A percentile compares a stretch with the other conserved stretches of the same genome.
Conservation (phyloP, 2,329 filamentous ascomycete genomes). For the Cladophialophora chaetospira region DNA sequence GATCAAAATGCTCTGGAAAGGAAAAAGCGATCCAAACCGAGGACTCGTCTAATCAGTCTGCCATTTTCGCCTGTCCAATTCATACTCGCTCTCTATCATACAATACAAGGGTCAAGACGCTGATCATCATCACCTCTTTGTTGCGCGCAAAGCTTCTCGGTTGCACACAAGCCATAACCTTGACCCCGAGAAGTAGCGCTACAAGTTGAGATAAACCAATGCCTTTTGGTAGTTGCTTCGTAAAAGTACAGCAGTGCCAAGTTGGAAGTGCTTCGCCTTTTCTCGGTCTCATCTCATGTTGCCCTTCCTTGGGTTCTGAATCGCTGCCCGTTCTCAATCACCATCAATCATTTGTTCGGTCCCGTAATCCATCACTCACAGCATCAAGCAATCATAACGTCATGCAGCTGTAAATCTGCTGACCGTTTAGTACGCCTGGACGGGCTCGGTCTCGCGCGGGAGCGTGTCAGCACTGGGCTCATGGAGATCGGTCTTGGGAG, state of each 20-base stretch:
- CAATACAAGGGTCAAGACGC: slow-evolving; percentile 8
- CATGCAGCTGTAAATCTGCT: slow-evolving; percentile 5
- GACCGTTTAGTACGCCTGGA: neutral
- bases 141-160: neutral
- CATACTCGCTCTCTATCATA: too few relatives aligned
- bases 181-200: neutral
- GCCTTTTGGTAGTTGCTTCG: neutral
- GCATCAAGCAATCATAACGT: slow-evolving; percentile 11
- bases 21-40: too few relatives aligned
- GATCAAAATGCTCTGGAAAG: too few relatives aligned
- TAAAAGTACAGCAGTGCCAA: slow-evolving; percentile 8
- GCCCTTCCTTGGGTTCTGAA: neutral
- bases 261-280: neutral
- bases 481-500: slow-evolving; percentile 43
- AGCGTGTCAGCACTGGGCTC: slow-evolving; percentile 3
- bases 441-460: slow-evolving; percentile 2
- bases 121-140: neutral
- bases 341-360: neutral
- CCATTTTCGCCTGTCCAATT: too few relatives aligned
- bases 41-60: too few relatives aligned
- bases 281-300: neutral
- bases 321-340: neutral
- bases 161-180: neutral
- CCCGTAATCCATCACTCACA: neutral
- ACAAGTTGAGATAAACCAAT: neutral